Evolutionary conservation across 257 asterid species (phyloP).

Genomic region (Lavandula angustifolia): DNA sequence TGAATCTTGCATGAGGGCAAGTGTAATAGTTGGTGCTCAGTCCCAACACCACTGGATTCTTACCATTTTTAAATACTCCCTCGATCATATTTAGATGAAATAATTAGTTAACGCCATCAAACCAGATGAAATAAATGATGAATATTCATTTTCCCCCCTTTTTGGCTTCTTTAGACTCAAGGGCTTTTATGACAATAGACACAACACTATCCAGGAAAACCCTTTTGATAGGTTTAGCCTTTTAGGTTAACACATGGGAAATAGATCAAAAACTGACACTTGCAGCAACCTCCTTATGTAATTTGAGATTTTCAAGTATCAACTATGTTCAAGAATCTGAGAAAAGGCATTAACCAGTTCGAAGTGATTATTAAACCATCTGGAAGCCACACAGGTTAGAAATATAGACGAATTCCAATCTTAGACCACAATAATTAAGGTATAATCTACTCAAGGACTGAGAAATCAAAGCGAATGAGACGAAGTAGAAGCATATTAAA

Average conservation of each 20-base stretch:
- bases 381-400: not conserved
- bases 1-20: too few species aligned
- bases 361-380: constrained; percentile 11
- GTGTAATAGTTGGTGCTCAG: too few species aligned
- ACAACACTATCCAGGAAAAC: not conserved
- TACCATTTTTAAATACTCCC: too few species aligned
- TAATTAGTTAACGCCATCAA: not conserved
- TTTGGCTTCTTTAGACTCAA: not conserved
- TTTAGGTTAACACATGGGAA: not conserved
- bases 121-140: not conserved
- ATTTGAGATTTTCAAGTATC: not conserved
- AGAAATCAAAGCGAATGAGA: not conserved
- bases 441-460: too few species aligned
- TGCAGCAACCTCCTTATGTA: not conserved
- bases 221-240: not conserved
- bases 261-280: constrained; percentile 13
- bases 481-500: constrained; percentile 16
- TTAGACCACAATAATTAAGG: not conserved
- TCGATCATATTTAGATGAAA: too few species aligned
- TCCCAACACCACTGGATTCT: too few species aligned
- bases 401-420: constrained; percentile 8
- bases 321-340: not conserved
- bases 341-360: not conserved
- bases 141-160: not conserved
- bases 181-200: not conserved